Evolutionary conservation across 345 rosid genomes (phyloP), one percentile per base, ranked within the genome.

Genomic region (Sisymbrium irio): DNA sequence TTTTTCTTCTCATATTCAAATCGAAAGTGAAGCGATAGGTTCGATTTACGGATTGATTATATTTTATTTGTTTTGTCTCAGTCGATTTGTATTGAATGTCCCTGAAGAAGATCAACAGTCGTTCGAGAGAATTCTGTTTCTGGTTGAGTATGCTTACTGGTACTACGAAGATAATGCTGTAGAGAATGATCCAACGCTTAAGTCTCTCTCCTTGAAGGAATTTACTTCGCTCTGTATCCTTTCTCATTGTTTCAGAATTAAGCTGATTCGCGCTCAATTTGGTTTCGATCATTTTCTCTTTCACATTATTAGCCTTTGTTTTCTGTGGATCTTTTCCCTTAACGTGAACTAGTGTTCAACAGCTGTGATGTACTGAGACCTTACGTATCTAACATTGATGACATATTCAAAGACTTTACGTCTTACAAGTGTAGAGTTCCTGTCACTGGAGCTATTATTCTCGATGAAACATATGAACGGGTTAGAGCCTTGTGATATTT

Each of bases 91-190:
- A 62, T 78, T 92, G 79, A 96, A 92, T 77, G 99, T 96, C 40
- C 99, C 99, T 0, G 85, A 96, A 82, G 99, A 96, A 83, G 98
- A 96, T 67, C 98, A 87, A 61, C 92, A 92, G 72, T 96, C 99
- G 22, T 92, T 96, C 72, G 99, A 96, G 90, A 85, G 98, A 73
- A 89, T 96, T 80, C 77, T 96, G 54, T 96, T 96, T 73, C 91
- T 96, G 2, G 99, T 96, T 75, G 99, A 96, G 85, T 88, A 83
- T 67, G 98, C 99, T 7, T 93, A 96, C 80, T 96, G 99, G 99
- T 92, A 84, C 83, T 96, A 96, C 9, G 97, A 92, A 82, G 99
- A 96, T 77, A 92, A 92, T 73, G 82, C 98, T 25, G 97, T 96
- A 18, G 98, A 96, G 77, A 85, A 87, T 42, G 92, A 96, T 80